Evolutionary conservation across 768 basidiomycete species (phyloP), one percentile per base, ranked within the genome.

Genomic region (Mycena metata): DNA sequence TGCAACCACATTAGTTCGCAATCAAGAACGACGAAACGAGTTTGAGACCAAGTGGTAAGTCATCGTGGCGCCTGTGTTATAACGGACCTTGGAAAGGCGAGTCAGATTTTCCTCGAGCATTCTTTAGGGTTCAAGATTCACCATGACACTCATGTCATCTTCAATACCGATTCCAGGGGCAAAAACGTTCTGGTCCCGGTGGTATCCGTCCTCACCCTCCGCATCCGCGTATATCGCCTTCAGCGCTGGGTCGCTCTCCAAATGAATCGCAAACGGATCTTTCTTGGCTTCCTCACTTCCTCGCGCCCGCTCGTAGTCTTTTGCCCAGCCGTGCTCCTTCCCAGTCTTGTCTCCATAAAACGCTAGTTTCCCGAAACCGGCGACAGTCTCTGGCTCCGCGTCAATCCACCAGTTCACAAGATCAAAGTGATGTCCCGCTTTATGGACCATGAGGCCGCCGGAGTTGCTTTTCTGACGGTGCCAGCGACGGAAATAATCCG

Each of bases 401-500:
- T 84, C 80, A 66, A 87, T 79, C 86, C 85, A 87, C 83, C 85
- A 87, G 69, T 86, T 86, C 55, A 87, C 85, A 8, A 86, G 81
- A 69, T 86, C 85, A 69, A 86, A 86, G 75, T 86, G 82, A 51
- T 83, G 84, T 0, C 83, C 82, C 10, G 81, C 75, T 74, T 85
- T 84, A 76, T 84, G 83, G 0, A 83, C 79, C 82, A 84, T 83
- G 35, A 84, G 76, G 0, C 83, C 83, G 3, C 83, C 84, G 6
- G 81, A 82, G 70, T 83, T 82, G 11, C 69, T 69, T 72, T 84
- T 85, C 72, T 83, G 81, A 12, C 82, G 75, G 69, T 85, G 84
- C 84, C 85, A 87, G 42, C 85, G 79, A n/a, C 83, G 76, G 76
- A 85, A 85, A 73, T 85, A 86, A 74, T 87, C 85, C 9, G 84